phyloP scores from a whole-genome alignment of 2,329 filamentous ascomycete species.

The Pestalotiopsis sp. region DNA sequence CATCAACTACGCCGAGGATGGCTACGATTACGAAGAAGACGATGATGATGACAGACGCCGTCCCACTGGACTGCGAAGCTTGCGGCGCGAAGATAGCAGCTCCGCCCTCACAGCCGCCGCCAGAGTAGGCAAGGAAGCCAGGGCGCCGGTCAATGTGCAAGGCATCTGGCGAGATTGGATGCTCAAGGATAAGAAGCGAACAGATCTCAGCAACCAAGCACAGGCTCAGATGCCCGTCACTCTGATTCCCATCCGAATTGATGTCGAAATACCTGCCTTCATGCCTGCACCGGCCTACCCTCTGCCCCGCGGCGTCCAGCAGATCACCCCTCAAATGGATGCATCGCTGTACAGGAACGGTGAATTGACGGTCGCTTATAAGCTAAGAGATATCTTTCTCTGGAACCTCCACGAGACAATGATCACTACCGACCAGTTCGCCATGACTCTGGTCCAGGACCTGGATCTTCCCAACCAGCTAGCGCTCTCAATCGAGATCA shows the following conservation, averaged over 20 bases:
- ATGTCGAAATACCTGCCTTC: slow-evolving; percentile 86
- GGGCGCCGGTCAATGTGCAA: slow-evolving; percentile 78
- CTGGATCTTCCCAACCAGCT: slow-evolving; percentile 82
- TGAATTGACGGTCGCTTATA: slow-evolving; percentile 80
- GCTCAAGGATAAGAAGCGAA: slow-evolving; percentile 66
- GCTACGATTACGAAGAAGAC: slow-evolving; percentile 77
- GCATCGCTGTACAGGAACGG: slow-evolving; percentile 74
- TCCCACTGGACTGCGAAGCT: slow-evolving; percentile 80
- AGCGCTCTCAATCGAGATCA: slow-evolving; percentile 76
- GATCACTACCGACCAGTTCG: slow-evolving; percentile 94
- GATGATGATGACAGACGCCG: slow-evolving; percentile 79
- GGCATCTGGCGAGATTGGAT: slow-evolving; percentile 97
- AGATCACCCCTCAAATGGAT: slow-evolving; percentile 62
- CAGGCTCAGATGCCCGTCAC: slow-evolving; percentile 82
- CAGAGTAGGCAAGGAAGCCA: slow-evolving; percentile 82
- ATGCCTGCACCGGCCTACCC: slow-evolving; percentile 67
- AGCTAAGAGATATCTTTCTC: slow-evolving; percentile 91
- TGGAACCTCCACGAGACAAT: slow-evolving; percentile 97
- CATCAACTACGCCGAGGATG: slow-evolving; percentile 98
- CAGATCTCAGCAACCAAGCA: slow-evolving; percentile 62
- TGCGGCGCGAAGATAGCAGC: slow-evolving; percentile 74
- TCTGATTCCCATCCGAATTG: slow-evolving; percentile 93
- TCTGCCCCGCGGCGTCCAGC: slow-evolving; percentile 64
- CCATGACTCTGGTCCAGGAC: slow-evolving; percentile 86
- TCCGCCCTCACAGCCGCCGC: slow-evolving; percentile 68